A percentile compares a stretch with the other conserved stretches of the same genome.
These are phyloP conservation scores for Diaporthe sp. DNA, from an alignment of 2,329 filamentous ascomycete species.

Conservation along the genomic window DNA sequence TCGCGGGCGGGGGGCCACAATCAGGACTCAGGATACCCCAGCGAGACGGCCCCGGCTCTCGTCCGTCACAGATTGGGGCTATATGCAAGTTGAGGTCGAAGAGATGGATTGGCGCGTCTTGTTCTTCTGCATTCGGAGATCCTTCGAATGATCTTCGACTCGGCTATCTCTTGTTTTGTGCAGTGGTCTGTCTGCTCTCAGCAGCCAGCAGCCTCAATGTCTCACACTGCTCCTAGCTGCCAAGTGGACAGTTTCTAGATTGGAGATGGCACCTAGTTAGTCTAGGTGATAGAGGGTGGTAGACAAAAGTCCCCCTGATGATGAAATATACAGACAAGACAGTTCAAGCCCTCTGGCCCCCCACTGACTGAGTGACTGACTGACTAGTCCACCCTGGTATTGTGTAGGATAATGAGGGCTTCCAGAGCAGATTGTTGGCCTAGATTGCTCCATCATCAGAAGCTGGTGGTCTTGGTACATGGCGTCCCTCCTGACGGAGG, in stretches of 20 bases:
- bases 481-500: neutral
- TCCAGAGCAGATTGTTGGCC: constrained; percentile 23
- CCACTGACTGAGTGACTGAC: neutral
- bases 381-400: neutral
- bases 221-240: neutral
- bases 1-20: constrained; percentile 15
- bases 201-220: constrained; percentile 26
- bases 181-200: neutral
- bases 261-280: neutral
- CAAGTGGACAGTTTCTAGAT: neutral
- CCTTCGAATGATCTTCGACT: constrained; percentile 15
- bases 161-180: constrained; percentile 20
- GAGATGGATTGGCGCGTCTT: constrained; percentile 12
- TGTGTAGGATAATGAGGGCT: constrained; percentile 14
- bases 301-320: neutral
- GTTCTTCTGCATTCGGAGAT: constrained; percentile 21
- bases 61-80: constrained; percentile 31
- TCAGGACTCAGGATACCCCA: constrained; percentile 30
- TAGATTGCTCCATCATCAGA: neutral
- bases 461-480: constrained; percentile 19
- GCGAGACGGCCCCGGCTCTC: constrained; percentile 15
- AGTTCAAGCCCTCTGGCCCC: neutral
- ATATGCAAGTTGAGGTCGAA: constrained; percentile 13
- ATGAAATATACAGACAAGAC: neutral
- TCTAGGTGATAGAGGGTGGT: neutral